Evolutionary conservation across 163 green algal genomes (phyloP), one percentile per base, ranked within the genome.

Genomic region (Scenedesmus sp.): DNA sequence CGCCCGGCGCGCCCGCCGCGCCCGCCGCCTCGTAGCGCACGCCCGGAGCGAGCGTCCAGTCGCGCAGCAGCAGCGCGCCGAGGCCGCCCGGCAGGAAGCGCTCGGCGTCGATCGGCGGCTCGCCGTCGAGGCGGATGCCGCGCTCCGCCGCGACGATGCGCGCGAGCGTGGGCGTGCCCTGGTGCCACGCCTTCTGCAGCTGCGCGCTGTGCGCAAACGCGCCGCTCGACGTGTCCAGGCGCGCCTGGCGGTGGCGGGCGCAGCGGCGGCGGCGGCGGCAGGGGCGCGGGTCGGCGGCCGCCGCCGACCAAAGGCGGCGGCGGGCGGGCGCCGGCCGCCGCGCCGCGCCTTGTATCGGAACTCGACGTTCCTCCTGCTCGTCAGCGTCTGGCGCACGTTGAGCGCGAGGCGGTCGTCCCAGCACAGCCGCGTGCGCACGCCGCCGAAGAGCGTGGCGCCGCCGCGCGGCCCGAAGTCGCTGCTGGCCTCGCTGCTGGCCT

Each of bases 271-370:
- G n/a, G n/a, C n/a, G n/a, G n/a, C n/a, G n/a, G n/a, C n/a, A n/a
- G n/a, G n/a, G n/a, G n/a, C n/a, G n/a, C n/a, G n/a, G n/a, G n/a
- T n/a, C n/a, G n/a, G n/a, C n/a, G n/a, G n/a, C n/a, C n/a, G n/a
- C n/a, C n/a, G n/a, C n/a, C n/a, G n/a, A n/a, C n/a, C n/a, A n/a
- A n/a, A n/a, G n/a, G n/a, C n/a, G n/a, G n/a, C n/a, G n/a, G n/a
- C n/a, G n/a, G n/a, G n/a, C n/a, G n/a, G n/a, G n/a, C n/a, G n/a
- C n/a, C n/a, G n/a, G n/a, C n/a, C n/a, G n/a, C n/a, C n/a, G n/a
- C n/a, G n/a, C n/a, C n/a, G n/a, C n/a, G 36, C 74, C 36, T 81
- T 81, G 63, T 70, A 75, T 2, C 29, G 42, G 63, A 74, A 20
- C 63, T 81, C 74, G 24, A 81, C 7, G 28, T 47, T 65, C 11